These are phyloP conservation scores for Furcasterigmium furcatum DNA, from an alignment of 2,329 filamentous ascomycete species.

Conservation along the genomic window DNA sequence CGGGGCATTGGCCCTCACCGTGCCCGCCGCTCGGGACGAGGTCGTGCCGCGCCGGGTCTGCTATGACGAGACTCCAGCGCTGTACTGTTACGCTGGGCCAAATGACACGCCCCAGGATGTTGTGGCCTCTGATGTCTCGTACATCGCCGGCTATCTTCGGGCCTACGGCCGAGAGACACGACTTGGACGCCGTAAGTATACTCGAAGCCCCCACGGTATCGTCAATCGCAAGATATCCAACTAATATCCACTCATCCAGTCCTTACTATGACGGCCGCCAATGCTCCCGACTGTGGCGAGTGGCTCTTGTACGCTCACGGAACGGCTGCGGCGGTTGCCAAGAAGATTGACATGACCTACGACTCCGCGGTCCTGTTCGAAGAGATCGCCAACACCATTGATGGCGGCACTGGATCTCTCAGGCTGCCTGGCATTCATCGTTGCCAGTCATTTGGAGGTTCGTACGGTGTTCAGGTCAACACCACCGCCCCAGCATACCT, in stretches of 20 bases:
- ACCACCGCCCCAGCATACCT: background rate
- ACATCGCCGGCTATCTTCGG: conserved; percentile 12
- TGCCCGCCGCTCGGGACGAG: too few relatives aligned
- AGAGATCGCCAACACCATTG: conserved; percentile 1
- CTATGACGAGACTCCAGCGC: conserved; percentile 3
- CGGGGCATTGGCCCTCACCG: too few relatives aligned
- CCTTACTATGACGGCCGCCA: background rate
- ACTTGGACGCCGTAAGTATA: background rate
- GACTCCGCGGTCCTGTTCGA: conserved; percentile 1
- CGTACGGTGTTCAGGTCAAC: background rate
- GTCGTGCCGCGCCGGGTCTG: background rate
- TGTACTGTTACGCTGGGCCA: background rate
- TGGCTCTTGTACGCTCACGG: background rate
- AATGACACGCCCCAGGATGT: conserved; percentile 8
- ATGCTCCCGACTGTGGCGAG: background rate
- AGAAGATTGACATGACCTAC: conserved; percentile 1
- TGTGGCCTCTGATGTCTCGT: conserved; percentile 5
- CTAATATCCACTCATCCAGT: too few relatives aligned
- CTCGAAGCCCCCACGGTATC: too few relatives aligned
- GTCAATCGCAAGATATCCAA: too few relatives aligned
- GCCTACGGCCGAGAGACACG: conserved; percentile 9
- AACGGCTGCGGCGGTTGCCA: background rate
- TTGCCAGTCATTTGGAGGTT: background rate
- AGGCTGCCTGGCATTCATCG: background rate
- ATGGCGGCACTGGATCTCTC: background rate